Conservation (phyloP, 345 rosid species). For the Camelina sativa region DNA sequence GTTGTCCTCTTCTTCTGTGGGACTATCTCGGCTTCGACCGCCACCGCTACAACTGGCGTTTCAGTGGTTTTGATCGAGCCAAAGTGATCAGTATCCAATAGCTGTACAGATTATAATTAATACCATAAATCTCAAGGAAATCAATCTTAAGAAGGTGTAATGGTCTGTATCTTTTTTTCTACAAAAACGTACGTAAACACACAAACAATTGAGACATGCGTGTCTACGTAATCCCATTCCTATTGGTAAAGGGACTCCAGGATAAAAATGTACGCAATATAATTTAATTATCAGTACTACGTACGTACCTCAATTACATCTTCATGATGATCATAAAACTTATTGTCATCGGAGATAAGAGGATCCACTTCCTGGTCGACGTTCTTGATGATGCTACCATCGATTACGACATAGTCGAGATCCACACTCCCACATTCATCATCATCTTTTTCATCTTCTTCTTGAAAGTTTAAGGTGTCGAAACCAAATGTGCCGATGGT, state of each 20-base stretch:
- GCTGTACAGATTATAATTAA: neutral
- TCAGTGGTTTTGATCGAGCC: conserved; percentile 19
- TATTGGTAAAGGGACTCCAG: neutral
- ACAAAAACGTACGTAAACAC: neutral
- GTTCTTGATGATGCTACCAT: conserved; percentile 45
- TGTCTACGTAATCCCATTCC: neutral
- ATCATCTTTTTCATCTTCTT: conserved; percentile 39
- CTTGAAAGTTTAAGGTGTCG: conserved; percentile 56
- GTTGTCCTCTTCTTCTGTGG: conserved; percentile 66
- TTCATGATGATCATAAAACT: conserved; percentile 35
- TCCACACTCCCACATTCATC: conserved; percentile 35
- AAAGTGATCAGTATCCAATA: conserved; percentile 10
- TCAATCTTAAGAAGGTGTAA: neutral
- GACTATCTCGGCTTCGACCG: conserved; percentile 32
- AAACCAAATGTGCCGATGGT: conserved; percentile 92
- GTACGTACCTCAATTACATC: conserved; percentile 37
- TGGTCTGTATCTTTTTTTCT: neutral
- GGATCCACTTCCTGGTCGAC: conserved; percentile 65
- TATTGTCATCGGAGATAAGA: conserved; percentile 53
- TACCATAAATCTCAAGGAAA: neutral
- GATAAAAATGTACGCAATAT: neutral
- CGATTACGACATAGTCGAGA: conserved; percentile 35
- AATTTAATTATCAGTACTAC: neutral
- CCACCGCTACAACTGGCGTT: neutral
- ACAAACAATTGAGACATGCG: neutral